These are phyloP conservation scores for Circinella minor DNA, from an alignment of 371 early-diverging fungal genomes.

Conservation along the genomic window DNA sequence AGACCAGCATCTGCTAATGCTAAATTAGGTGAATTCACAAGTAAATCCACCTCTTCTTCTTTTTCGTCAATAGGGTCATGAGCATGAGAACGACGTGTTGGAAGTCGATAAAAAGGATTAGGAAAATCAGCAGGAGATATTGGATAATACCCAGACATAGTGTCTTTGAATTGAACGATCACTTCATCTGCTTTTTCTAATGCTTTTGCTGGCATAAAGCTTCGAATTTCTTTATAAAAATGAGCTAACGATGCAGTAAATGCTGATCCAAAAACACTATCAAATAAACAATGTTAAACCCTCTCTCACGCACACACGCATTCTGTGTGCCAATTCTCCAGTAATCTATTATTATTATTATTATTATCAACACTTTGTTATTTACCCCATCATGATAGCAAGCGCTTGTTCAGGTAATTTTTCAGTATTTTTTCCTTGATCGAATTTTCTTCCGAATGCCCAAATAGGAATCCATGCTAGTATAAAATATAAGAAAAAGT, in stretches of 20 bases:
- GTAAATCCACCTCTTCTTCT: not conserved
- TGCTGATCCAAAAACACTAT: slow-evolving; percentile 62
- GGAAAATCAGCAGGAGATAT: slow-evolving; percentile 61
- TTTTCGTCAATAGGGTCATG: not conserved
- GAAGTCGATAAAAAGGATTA: slow-evolving; percentile 55
- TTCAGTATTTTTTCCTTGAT: slow-evolving; percentile 59
- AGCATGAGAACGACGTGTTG: not conserved
- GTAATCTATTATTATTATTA: not conserved
- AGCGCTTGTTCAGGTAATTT: slow-evolving; percentile 66
- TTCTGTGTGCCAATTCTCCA: not conserved
- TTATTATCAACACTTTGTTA: not conserved
- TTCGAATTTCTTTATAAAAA: slow-evolving; percentile 60
- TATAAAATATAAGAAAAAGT: not conserved
- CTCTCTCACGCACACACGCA: no score
- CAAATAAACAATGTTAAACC: no score
- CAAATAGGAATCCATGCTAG: slow-evolving; percentile 75
- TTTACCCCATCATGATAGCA: slow-evolving; percentile 61
- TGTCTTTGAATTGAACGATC: slow-evolving; percentile 47
- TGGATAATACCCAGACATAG: slow-evolving; percentile 55
- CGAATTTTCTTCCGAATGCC: slow-evolving; percentile 76
- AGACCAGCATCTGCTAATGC: slow-evolving; percentile 77
- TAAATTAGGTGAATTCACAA: slow-evolving; percentile 39
- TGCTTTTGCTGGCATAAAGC: slow-evolving; percentile 39
- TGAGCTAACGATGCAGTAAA: slow-evolving; percentile 73
- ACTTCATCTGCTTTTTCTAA: slow-evolving; percentile 40